phyloP scores from a whole-genome alignment of 768 basidiomycete species.

The Leccinum imitatum region DNA sequence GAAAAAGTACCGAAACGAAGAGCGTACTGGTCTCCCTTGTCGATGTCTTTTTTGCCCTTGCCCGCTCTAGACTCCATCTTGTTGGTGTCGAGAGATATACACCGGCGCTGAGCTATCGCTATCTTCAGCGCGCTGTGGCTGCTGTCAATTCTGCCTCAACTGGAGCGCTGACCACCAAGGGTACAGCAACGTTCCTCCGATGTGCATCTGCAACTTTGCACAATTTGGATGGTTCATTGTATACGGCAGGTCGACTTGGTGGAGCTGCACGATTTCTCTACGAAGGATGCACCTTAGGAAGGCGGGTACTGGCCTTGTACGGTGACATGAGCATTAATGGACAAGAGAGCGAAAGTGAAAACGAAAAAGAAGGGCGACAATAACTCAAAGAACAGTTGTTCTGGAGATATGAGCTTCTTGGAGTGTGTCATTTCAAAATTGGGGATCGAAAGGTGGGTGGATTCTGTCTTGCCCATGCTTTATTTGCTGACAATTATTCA shows the following conservation, averaged over 20 bases:
- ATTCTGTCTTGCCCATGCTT: neutral
- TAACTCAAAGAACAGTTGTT: slow-evolving; percentile 65
- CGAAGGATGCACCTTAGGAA: slow-evolving; percentile 57
- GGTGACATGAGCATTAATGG: neutral
- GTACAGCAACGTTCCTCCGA: slow-evolving; percentile 55
- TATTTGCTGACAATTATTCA: neutral
- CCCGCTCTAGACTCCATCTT: slow-evolving; percentile 42
- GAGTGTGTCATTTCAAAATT: slow-evolving; percentile 72
- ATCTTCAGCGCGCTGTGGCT: slow-evolving; percentile 44
- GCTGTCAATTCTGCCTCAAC: slow-evolving; percentile 19
- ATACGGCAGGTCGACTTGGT: slow-evolving; percentile 59
- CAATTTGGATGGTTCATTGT: slow-evolving; percentile 67
- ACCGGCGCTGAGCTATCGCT: slow-evolving; percentile 43
- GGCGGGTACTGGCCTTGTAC: slow-evolving; percentile 41
- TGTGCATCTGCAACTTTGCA: slow-evolving; percentile 74
- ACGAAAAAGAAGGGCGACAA: slow-evolving; percentile 46
- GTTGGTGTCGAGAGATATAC: slow-evolving; percentile 48
- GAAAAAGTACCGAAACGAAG: slow-evolving; percentile 20
- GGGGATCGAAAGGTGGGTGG: slow-evolving; percentile 68
- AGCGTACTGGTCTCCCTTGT: slow-evolving; percentile 45
- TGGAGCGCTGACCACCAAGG: slow-evolving; percentile 11
- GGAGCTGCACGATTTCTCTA: slow-evolving; percentile 67
- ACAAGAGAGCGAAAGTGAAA: slow-evolving; percentile 25
- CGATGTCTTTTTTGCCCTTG: slow-evolving; percentile 57
- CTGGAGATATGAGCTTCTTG: slow-evolving; percentile 80